Evolutionary conservation across 805 yeast genomes (phyloP).

Genomic region (Starmerella bombi): DNA sequence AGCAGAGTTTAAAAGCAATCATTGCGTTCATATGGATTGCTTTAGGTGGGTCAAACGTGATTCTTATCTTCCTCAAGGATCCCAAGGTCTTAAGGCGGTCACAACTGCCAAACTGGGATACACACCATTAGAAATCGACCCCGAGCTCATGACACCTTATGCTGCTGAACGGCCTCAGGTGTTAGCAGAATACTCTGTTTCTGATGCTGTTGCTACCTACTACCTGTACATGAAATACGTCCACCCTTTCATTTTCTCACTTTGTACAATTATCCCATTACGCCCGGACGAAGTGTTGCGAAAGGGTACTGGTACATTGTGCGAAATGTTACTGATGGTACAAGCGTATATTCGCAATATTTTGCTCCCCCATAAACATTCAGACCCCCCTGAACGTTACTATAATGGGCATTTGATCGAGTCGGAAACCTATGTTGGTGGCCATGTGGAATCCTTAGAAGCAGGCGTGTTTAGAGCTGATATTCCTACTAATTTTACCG

Average conservation of each 20-base stretch:
- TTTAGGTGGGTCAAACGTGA: conserved; percentile 97
- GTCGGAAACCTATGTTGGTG: conserved; percentile 96
- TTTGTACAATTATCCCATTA: conserved; percentile 88
- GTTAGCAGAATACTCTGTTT: conserved; percentile 91
- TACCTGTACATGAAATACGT: conserved; percentile 92
- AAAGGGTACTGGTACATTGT: conserved; percentile 95
- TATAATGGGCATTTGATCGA: conserved; percentile 89
- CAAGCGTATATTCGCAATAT: conserved; percentile 76
- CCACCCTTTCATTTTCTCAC: conserved; percentile 90
- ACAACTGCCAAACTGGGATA: conserved; percentile 92
- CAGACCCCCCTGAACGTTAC: conserved; percentile 87
- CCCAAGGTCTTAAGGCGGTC: conserved; percentile 96
- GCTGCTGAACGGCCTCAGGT: conserved; percentile 89
- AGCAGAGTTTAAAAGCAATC: conserved; percentile 83
- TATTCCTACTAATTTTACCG: conserved; percentile 54
- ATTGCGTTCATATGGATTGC: conserved; percentile 96
- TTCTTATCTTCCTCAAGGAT: conserved; percentile 93
- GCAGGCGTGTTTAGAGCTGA: conserved; percentile 97
- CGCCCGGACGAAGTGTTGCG: conserved; percentile 93
- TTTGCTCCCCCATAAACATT: conserved; percentile 81
- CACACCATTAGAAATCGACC: conserved; percentile 92
- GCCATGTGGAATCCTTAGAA: conserved; percentile 93
- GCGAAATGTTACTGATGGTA: conserved; percentile 93
- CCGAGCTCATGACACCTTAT: conserved; percentile 95
- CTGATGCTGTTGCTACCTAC: conserved; percentile 98